Percentiles rank a stretch among this genome's conserved stretches.
Evolutionary conservation across 805 yeast species (phyloP).

Genomic region (Schwanniomyces vanrijiae): DNA sequence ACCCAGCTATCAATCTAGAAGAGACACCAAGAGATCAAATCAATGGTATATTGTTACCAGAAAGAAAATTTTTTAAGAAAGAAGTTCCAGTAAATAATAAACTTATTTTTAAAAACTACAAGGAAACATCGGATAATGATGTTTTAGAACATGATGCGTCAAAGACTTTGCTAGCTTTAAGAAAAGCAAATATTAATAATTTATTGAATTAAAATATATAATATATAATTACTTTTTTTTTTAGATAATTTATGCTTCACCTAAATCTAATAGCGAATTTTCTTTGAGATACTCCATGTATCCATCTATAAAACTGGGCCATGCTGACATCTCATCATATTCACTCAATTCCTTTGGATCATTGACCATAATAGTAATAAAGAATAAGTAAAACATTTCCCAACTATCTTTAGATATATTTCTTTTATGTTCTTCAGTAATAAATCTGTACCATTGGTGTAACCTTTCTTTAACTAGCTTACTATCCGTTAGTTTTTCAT

Average conservation of each 20-base stretch:
- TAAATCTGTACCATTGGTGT: constrained; percentile 60
- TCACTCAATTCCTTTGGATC: constrained; percentile 51
- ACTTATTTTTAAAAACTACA: constrained; percentile 11
- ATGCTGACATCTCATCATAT: constrained; percentile 81
- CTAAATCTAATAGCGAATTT: constrained; percentile 11
- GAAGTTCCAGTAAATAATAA: constrained; percentile 25
- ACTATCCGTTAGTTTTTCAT: constrained; percentile 17
- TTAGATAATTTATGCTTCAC: neutral
- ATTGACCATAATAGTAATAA: constrained; percentile 43
- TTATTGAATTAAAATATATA: constrained; percentile 28
- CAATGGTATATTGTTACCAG: constrained; percentile 16
- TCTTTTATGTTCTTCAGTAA: constrained; percentile 42
- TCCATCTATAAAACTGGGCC: constrained; percentile 90
- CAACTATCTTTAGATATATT: constrained; percentile 73
- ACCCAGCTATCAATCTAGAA: constrained; percentile 32
- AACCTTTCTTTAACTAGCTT: constrained; percentile 21
- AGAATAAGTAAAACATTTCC: constrained; percentile 77
- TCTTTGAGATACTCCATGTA: constrained; percentile 61
- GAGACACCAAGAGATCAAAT: constrained; percentile 4
- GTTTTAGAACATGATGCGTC: constrained; percentile 35
- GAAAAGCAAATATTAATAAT: constrained; percentile 42
- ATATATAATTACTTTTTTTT: neutral
- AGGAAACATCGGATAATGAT: constrained; percentile 8
- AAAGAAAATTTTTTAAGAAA: constrained; percentile 30
- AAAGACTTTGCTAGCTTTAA: constrained; percentile 36